Conservation (phyloP, 2,329 filamentous ascomycete genomes). For the Beauveria sp. region DNA sequence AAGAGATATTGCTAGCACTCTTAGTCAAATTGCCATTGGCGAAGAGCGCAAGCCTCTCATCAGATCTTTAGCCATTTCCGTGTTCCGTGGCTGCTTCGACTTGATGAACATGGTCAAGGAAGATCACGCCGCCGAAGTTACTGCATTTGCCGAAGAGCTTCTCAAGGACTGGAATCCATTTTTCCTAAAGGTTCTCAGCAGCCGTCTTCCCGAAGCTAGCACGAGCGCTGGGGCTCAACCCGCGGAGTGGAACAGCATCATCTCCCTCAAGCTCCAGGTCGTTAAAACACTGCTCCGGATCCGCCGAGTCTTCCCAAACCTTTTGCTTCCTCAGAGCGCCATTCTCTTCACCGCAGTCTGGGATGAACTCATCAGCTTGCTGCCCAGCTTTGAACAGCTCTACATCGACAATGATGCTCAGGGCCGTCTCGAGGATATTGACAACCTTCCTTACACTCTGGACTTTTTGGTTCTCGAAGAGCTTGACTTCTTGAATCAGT, state of each 20-base stretch:
- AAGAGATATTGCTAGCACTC: slow-evolving; percentile 71
- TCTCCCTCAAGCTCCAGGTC: slow-evolving; percentile 87
- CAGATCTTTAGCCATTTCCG: slow-evolving; percentile 77
- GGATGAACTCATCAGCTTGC: slow-evolving; percentile 72
- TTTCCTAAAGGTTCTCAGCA: slow-evolving; percentile 72
- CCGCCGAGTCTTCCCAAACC: slow-evolving; percentile 70
- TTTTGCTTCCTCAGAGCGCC: slow-evolving; percentile 75
- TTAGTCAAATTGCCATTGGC: slow-evolving; percentile 76
- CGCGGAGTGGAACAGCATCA: slow-evolving; percentile 68
- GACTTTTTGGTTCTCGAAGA: slow-evolving; percentile 93
- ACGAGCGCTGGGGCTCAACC: slow-evolving; percentile 41
- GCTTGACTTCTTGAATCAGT: slow-evolving; percentile 87
- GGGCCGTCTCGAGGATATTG: slow-evolving; percentile 79
- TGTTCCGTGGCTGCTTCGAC: slow-evolving; percentile 88
- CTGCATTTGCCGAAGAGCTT: slow-evolving; percentile 80
- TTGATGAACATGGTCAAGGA: slow-evolving; percentile 96
- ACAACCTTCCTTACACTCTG: slow-evolving; percentile 86
- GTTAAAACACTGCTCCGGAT: slow-evolving; percentile 91
- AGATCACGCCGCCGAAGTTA: slow-evolving; percentile 79
- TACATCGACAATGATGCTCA: slow-evolving; percentile 84
- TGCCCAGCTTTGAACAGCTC: slow-evolving; percentile 67
- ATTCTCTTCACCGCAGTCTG: slow-evolving; percentile 80
- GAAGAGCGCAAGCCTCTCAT: slow-evolving; percentile 66
- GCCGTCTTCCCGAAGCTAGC: slow-evolving; percentile 59
- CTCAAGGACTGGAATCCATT: slow-evolving; percentile 82